Evolutionary conservation across 2,329 filamentous ascomycete species (phyloP), one percentile per base, ranked within the genome.

Genomic region (Verticillium zaregamsianum): DNA sequence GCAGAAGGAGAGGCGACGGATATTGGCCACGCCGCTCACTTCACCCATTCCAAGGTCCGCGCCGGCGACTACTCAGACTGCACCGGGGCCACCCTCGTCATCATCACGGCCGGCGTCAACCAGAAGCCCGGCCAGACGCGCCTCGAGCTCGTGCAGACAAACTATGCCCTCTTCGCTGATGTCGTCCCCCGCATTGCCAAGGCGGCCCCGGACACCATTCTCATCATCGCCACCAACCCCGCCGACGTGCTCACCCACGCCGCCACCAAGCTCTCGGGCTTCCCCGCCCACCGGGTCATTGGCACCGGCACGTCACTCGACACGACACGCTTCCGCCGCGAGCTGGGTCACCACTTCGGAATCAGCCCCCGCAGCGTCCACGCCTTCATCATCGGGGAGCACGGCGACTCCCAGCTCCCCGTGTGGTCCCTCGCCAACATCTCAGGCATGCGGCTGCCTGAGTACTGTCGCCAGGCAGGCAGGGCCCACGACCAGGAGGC

Each of bases 91-190:
- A 67, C 70, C 28, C 68, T 68, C 61, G 71, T 73, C 62, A 67
- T 73, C 66, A 70, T 73, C 66, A 72, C 71, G 14, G 71, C 71
- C 31, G 71, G 71, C 35, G 71, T 70, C 61, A 73, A 73, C 64
- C 71, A 73, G 62, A 71, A 70, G 64, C 70, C 70, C 45, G 70
- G 70, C 35, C 70, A 73, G 62, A 72, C 70, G 12, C 69, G 71
- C 28, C 62, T 72, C 33, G 70, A 73, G 62, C 68, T 73, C 7
- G 67, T 72, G 59, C 66, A 69, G 65, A 71, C 69, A 62, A 73
- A 73, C 65, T 67, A 71, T 62, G 65, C 64, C 35, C 64, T 73
- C 17, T 71, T 72, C 65, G 62, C 64, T 52, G 62, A 64, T 57
- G 65, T 73, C 23, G 67, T 73, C 32, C 69, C 70, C 31, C 67